Conservation (phyloP, 768 basidiomycete species). For the Boletus pseudo-olivaceus region DNA sequence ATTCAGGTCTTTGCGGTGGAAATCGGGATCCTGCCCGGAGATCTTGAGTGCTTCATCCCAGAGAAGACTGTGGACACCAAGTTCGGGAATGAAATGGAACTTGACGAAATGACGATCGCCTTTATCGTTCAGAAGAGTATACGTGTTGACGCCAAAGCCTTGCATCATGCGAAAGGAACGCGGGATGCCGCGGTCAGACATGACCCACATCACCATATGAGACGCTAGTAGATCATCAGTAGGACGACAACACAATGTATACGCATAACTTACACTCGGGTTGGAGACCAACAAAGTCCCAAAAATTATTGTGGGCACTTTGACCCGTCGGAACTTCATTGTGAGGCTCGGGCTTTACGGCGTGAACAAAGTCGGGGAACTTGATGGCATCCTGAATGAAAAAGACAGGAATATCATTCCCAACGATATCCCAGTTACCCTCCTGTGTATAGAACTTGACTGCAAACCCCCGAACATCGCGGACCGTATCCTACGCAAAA, state of each 20-base stretch:
- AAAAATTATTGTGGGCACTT: constrained; percentile 79
- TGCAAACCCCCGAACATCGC: constrained; percentile 88
- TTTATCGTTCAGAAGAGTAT: constrained; percentile 61
- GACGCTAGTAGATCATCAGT: constrained; percentile 41
- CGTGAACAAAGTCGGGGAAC: constrained; percentile 83
- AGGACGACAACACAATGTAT: not conserved
- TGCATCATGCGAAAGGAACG: constrained; percentile 88
- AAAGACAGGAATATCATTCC: constrained; percentile 81
- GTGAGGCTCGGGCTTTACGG: constrained; percentile 82
- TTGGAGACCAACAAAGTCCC: constrained; percentile 76
- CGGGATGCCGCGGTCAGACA: constrained; percentile 84
- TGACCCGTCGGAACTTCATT: constrained; percentile 75
- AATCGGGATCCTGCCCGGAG: constrained; percentile 82
- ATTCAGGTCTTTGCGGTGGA: constrained; percentile 80
- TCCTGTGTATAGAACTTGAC: constrained; percentile 79
- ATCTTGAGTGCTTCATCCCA: constrained; percentile 94
- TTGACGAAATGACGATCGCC: constrained; percentile 81
- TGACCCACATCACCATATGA: constrained; percentile 79
- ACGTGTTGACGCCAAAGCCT: constrained; percentile 87
- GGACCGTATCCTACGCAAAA: constrained; percentile 57
- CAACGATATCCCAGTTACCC: constrained; percentile 86
- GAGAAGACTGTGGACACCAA: constrained; percentile 77
- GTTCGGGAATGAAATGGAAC: constrained; percentile 79
- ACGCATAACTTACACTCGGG: constrained; percentile 48
- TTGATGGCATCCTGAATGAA: constrained; percentile 81